Conservation (phyloP, 495 filamentous ascomycete genomes). For the Tuber magnatum region DNA sequence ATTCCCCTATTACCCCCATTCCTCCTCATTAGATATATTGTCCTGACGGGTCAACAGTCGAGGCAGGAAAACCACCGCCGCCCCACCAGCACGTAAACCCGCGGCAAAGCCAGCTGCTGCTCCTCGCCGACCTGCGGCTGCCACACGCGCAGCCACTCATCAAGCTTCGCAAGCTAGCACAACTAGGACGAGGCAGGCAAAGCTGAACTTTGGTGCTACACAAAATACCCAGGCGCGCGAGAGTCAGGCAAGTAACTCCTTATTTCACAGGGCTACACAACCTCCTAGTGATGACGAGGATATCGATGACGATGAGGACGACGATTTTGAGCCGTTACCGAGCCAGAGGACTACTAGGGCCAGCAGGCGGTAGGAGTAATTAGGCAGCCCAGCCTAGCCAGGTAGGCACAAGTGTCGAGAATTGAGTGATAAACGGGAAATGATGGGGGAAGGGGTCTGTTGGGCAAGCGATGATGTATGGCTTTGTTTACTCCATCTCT, state of each 20-base stretch:
- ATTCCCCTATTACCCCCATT: constrained; percentile 29
- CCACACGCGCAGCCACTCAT: constrained; percentile 25
- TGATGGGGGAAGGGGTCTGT: neutral
- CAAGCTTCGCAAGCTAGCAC: constrained; percentile 11
- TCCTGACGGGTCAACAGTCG: constrained; percentile 40
- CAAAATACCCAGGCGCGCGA: constrained; percentile 44
- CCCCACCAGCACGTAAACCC: constrained; percentile 45
- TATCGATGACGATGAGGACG: constrained; percentile 54
- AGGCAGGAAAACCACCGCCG: constrained; percentile 44
- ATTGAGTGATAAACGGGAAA: neutral
- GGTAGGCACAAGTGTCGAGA: neutral
- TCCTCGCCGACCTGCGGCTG: constrained; percentile 43
- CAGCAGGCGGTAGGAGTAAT: constrained; percentile 11
- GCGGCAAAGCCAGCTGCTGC: constrained; percentile 42
- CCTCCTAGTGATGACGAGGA: constrained; percentile 72
- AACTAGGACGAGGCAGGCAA: constrained; percentile 56
- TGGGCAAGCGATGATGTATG: neutral
- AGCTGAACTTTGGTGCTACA: constrained; percentile 58
- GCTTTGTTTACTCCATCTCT: neutral
- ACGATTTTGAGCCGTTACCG: constrained; percentile 37
- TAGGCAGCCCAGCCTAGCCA: neutral
- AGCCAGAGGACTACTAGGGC: constrained; percentile 23
- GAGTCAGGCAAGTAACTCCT: constrained; percentile 46
- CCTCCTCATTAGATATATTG: constrained; percentile 34
- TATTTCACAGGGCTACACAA: constrained; percentile 62